Evolutionary conservation across 2,329 filamentous ascomycete genomes (phyloP).

Genomic region (Pyricularia grisea): DNA sequence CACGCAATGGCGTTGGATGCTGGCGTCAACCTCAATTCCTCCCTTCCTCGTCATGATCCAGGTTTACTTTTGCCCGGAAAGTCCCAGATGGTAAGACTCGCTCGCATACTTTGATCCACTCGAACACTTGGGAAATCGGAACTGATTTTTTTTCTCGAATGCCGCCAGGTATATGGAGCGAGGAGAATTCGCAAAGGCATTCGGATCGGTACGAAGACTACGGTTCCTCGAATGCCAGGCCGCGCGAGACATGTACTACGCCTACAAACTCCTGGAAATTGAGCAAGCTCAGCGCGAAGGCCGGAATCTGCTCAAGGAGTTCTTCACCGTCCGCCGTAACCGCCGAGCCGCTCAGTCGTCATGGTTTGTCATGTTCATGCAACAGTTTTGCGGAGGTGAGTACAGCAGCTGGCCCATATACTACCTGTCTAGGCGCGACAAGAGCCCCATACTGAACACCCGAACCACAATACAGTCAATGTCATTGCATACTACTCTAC

Average conservation of each 20-base stretch:
- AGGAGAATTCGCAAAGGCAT: slow-evolving; percentile 27
- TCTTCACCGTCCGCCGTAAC: slow-evolving; percentile 51
- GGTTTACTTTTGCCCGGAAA: slow-evolving; percentile 1
- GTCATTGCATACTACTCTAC: slow-evolving; percentile 37
- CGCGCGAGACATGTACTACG: slow-evolving; percentile 46
- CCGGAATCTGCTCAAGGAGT: slow-evolving; percentile 24
- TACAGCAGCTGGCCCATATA: not conserved
- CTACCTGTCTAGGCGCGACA: not conserved
- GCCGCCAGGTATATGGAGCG: not conserved
- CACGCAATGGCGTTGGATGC: slow-evolving; percentile 4
- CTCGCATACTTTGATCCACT: not conserved
- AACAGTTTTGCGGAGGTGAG: not conserved
- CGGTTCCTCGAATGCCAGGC: slow-evolving; percentile 44
- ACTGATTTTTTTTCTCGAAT: not conserved
- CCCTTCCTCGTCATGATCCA: not conserved
- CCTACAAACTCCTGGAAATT: slow-evolving; percentile 46
- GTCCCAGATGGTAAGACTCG: not conserved
- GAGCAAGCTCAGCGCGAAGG: slow-evolving; percentile 30
- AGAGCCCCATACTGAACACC: slow-evolving; percentile 1
- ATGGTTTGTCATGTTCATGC: slow-evolving; percentile 43
- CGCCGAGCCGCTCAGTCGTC: slow-evolving; percentile 50
- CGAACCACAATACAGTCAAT: slow-evolving; percentile 22
- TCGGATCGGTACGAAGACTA: slow-evolving; percentile 32
- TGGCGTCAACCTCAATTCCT: not conserved
- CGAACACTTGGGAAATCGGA: not conserved